Conservation (phyloP, 345 rosid species). For the Combretum micranthum region DNA sequence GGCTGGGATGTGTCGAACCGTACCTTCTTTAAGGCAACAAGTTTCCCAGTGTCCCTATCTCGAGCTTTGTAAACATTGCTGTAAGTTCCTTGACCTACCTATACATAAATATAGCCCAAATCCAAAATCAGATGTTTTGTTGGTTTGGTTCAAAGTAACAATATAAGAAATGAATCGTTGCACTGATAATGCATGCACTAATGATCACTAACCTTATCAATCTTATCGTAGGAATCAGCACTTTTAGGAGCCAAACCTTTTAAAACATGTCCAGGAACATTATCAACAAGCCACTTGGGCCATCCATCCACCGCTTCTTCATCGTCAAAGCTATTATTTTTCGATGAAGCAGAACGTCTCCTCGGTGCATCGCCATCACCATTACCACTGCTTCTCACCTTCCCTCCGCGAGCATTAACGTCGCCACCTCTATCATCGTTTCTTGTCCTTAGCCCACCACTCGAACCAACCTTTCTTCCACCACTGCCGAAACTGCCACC, state of each 20-base stretch:
- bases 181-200: no score
- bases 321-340: not conserved
- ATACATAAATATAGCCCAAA: slow-evolving; percentile 10
- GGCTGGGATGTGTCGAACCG: slow-evolving; percentile 60
- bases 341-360: slow-evolving; percentile 2
- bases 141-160: no score
- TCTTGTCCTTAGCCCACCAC: not conserved
- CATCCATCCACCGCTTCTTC: slow-evolving; percentile 39
- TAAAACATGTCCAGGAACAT: slow-evolving; percentile 41
- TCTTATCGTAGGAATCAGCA: slow-evolving; percentile 51
- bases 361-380: slow-evolving; percentile 10
- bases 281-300: slow-evolving; percentile 61
- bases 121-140: not conserved
- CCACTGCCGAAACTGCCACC: not conserved
- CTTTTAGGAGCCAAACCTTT: slow-evolving; percentile 51
- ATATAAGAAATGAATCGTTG: no score
- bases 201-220: slow-evolving; percentile 51
- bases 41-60: slow-evolving; percentile 57
- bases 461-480: not conserved
- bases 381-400: not conserved
- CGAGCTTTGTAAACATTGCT: slow-evolving; percentile 76
- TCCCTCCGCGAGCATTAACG: slow-evolving; percentile 1
- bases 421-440: slow-evolving; percentile 11
- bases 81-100: slow-evolving; percentile 64
- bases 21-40: slow-evolving; percentile 80